phyloP scores from a whole-genome alignment of 129 eudicot genomes.

The Chrysanthemum seticuspe region DNA sequence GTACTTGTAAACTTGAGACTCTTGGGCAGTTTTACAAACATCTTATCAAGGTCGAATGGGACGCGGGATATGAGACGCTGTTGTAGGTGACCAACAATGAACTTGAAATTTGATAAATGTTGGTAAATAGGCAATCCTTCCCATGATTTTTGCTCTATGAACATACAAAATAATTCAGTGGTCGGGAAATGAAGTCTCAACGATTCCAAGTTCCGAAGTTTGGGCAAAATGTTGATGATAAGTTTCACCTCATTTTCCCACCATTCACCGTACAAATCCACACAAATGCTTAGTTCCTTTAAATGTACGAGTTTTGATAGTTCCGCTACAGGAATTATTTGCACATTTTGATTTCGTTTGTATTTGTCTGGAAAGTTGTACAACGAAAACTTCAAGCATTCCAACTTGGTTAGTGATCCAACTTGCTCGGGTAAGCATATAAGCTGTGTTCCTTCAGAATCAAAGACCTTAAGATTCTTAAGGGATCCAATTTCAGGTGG shows the following conservation, averaged over 20 bases:
- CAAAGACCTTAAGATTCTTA: slow-evolving; percentile 24
- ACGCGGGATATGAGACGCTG: slow-evolving; percentile 15
- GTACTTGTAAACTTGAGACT: slow-evolving; percentile 29
- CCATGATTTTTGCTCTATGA: background rate
- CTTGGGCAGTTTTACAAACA: slow-evolving; percentile 14
- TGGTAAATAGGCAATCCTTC: slow-evolving; percentile 2
- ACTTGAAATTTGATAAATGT: slow-evolving; percentile 1
- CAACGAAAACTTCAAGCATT: slow-evolving; percentile 28
- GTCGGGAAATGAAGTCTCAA: slow-evolving; percentile 19
- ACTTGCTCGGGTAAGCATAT: slow-evolving; percentile 19
- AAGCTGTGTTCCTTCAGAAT: slow-evolving; percentile 27
- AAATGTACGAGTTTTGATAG: slow-evolving; percentile 8
- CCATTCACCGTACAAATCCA: slow-evolving; percentile 20
- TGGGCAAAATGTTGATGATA: slow-evolving; percentile 1
- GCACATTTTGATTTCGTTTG: background rate
- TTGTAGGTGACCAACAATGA: slow-evolving; percentile 26
- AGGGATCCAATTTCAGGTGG: slow-evolving; percentile 32
- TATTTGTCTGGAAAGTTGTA: background rate
- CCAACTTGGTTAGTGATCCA: slow-evolving; percentile 19
- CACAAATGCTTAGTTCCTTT: slow-evolving; percentile 19
- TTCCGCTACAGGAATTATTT: slow-evolving; percentile 2
- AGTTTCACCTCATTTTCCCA: slow-evolving; percentile 22
- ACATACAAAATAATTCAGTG: background rate
- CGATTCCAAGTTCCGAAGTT: slow-evolving; percentile 2
- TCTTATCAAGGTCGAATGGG: slow-evolving; percentile 15